phyloP scores from a whole-genome alignment of 2,329 filamentous ascomycete species.

The Xylaria sp. region DNA sequence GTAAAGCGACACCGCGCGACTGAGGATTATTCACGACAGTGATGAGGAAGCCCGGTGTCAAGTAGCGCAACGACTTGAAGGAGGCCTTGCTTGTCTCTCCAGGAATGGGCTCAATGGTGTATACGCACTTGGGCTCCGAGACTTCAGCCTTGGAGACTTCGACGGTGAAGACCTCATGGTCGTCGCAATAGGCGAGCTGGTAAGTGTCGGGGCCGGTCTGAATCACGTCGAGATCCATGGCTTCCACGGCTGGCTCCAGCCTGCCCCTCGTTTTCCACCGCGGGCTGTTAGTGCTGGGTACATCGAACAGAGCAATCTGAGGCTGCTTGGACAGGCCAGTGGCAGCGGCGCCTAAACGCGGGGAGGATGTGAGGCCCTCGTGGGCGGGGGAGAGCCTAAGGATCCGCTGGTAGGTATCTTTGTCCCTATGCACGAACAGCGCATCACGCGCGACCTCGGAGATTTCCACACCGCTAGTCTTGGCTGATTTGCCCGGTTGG shows the following conservation, averaged over 20 bases:
- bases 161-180: slow-evolving; percentile 74
- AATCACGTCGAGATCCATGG: slow-evolving; percentile 72
- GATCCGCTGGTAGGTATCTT: slow-evolving; percentile 63
- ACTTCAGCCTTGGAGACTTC: slow-evolving; percentile 50
- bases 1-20: slow-evolving; percentile 60
- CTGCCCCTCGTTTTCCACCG: slow-evolving; percentile 56
- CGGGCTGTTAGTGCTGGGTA: slow-evolving; percentile 59
- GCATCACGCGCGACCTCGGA: slow-evolving; percentile 57
- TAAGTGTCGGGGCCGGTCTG: slow-evolving; percentile 68
- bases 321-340: slow-evolving; percentile 77
- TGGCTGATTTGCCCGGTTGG: slow-evolving; percentile 40
- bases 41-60: slow-evolving; percentile 62
- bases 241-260: slow-evolving; percentile 60
- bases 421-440: slow-evolving; percentile 60
- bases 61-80: slow-evolving; percentile 64
- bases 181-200: slow-evolving; percentile 78
- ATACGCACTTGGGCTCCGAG: slow-evolving; percentile 59
- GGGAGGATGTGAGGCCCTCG: slow-evolving; percentile 50
- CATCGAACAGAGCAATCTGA: slow-evolving; percentile 82
- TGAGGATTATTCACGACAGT: slow-evolving; percentile 65
- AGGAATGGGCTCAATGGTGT: slow-evolving; percentile 57
- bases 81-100: slow-evolving; percentile 52
- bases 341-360: slow-evolving; percentile 75
- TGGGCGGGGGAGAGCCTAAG: slow-evolving; percentile 59
- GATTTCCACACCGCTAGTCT: slow-evolving; percentile 50